phyloP scores from a whole-genome alignment of 148 eudicot species.

The Cornus controversa region DNA sequence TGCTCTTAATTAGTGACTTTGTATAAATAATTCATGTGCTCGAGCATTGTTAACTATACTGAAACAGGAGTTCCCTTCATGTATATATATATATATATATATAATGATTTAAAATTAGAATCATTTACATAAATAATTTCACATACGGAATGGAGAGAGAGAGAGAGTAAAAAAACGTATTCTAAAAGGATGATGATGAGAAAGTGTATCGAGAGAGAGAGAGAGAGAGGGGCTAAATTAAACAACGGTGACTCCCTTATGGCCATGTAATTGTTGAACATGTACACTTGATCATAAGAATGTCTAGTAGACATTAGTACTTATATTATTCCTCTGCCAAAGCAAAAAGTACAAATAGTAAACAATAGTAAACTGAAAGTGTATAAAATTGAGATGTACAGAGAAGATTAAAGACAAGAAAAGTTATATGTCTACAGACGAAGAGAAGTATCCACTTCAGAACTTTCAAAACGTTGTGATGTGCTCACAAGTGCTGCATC shows the following conservation, averaged over 20 bases:
- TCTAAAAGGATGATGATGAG: neutral
- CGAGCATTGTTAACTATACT: too few relatives aligned
- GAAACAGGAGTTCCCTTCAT: too few relatives aligned
- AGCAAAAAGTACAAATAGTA: too few relatives aligned
- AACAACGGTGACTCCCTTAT: neutral
- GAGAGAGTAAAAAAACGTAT: too few relatives aligned
- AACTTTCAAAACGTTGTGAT: neutral
- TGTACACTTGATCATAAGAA: neutral
- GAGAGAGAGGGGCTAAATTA: too few relatives aligned
- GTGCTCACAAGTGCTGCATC: neutral
- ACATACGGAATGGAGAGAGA: too few relatives aligned
- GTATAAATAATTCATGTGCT: too few relatives aligned
- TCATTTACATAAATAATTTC: too few relatives aligned
- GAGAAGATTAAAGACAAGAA: neutral
- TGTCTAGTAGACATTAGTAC: neutral
- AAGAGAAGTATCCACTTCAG: constrained; percentile 25
- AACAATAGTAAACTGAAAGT: neutral
- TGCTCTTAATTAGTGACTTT: too few relatives aligned
- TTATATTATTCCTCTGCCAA: neutral
- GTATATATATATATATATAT: too few relatives aligned
- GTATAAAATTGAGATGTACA: neutral
- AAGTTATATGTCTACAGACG: constrained; percentile 13
- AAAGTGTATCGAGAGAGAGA: neutral
- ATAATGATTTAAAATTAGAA: too few relatives aligned
- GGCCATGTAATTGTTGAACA: neutral